Evolutionary conservation across 306 rosid genomes (phyloP), one percentile per base, ranked within the genome.

Genomic region (Trifolium repens): DNA sequence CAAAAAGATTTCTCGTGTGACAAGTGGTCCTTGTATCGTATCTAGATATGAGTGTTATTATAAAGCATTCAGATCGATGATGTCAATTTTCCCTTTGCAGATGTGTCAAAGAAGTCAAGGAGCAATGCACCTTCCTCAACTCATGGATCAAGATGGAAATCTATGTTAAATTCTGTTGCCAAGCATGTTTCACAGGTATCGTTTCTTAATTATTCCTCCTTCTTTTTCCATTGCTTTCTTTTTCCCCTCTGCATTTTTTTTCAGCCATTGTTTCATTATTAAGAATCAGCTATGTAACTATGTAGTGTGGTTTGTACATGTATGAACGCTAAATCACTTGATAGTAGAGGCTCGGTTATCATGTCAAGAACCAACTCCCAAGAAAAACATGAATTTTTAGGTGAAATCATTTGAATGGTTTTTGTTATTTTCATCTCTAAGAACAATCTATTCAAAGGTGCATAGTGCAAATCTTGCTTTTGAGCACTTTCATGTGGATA

Each of bases 161-260:
- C 90, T 37, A 60, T 94, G 16, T 69, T 90, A 52, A 78, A 86
- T 80, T 84, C 94, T 32, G 75, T 94, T 62, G 93, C 96, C 79
- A 90, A 85, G 85, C 96, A 94, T 49, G 93, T 94, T 85, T 94
- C 98, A 40, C 96, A 94, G 98, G 98, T 94, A 75, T 67, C 34
- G 15, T 74, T 14, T 61, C 65, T 74, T 82, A 60, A 17, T 34
- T 49, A 37, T 46, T 74, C 34, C 24, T 34, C 17, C 47, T 11
- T 11, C 19, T 50, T 64, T 49, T 37, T 12, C 54, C 35, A 15
- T 49, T 44, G 14, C 17, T 64, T 75, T 12, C 11, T 30, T 73
- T 62, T 24, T 72, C 5, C 37, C 26, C 44, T 1, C 17, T 9
- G 14, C 59, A 27, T 4, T 57, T 46, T 32, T 32, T 54, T 13